Evolutionary conservation across 2,329 filamentous ascomycete genomes (phyloP), one percentile per base, ranked within the genome.

Genomic region (Plectosphaerella cucumerina): DNA sequence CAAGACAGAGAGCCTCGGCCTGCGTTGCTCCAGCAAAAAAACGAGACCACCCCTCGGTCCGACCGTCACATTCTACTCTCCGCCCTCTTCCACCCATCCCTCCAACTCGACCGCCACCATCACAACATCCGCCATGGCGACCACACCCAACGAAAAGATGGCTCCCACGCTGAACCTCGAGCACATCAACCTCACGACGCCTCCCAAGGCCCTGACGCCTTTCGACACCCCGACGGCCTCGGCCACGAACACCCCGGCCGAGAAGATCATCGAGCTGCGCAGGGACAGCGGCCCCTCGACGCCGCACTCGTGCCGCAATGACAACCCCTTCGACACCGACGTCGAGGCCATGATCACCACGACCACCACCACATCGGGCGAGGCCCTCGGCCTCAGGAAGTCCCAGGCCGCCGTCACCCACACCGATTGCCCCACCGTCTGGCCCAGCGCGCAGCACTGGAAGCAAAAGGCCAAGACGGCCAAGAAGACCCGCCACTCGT

Each of bases 391-490:
- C 62, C 49, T 11, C 17, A 62, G 64, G 51, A 69, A 67, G 52
- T 67, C 67, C 5, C 26, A 31, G 26, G 59, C 65, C 50, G 63
- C 61, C 17, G 65, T 60, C 37, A 62, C 63, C 26, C 74, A 73
- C 49, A 71, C 71, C 53, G 78, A 84, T 53, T 77, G 74, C 59
- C 71, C 76, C 43, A 51, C 53, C 26, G 78, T 83, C 17, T 85
- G 82, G 82, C 82, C 82, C 5, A 76, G 77, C 51, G 75, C 81
- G 60, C 73, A 76, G 21, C 75, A 83, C 61, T 84, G 82, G 80
- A 80, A 77, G 64, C 70, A 74, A 53, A 81, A 82, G 70, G 78
- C 79, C 54, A 79, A 78, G 65, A 75, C 71, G 11, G 77, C 77
- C 53, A 81, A 81, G 69, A 76, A 73, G 53, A 68, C 72, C 47